Percentiles rank a stretch among this genome's conserved stretches.
phyloP scores from a whole-genome alignment of 306 rosid genomes.

The Trichosanthes cucumerina region DNA sequence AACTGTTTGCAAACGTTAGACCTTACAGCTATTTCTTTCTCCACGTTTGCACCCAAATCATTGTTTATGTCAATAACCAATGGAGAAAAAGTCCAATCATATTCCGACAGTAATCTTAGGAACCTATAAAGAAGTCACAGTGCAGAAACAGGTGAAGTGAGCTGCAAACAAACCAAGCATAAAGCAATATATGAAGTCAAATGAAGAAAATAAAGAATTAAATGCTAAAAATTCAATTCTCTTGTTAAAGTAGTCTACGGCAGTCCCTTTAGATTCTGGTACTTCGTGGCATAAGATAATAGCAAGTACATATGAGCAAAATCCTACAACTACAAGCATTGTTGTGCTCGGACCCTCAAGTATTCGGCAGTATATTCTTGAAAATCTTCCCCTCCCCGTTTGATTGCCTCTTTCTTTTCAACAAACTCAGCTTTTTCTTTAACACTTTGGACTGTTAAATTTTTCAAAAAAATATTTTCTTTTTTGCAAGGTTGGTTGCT shows the following conservation, averaged over 20 bases:
- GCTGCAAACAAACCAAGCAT: neutral
- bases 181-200: neutral
- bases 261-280: neutral
- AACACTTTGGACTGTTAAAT: neutral
- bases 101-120: slow-evolving; percentile 58
- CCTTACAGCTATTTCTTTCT: slow-evolving; percentile 73
- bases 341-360: neutral
- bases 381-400: neutral
- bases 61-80: slow-evolving; percentile 72
- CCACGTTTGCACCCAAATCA: slow-evolving; percentile 40
- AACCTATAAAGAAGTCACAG: slow-evolving; percentile 37
- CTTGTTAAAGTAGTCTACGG: neutral
- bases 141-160: neutral
- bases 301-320: neutral
- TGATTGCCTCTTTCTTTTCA: neutral
- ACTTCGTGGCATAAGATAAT: neutral
- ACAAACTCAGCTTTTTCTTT: neutral
- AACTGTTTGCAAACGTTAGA: slow-evolving; percentile 12
- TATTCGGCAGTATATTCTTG: neutral
- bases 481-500: neutral
- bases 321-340: neutral
- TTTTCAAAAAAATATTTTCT: neutral
- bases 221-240: neutral
- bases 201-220: neutral
- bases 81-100: slow-evolving; percentile 79